phyloP scores from a whole-genome alignment of 148 eudicot species.

The Rhododendron vialii region DNA sequence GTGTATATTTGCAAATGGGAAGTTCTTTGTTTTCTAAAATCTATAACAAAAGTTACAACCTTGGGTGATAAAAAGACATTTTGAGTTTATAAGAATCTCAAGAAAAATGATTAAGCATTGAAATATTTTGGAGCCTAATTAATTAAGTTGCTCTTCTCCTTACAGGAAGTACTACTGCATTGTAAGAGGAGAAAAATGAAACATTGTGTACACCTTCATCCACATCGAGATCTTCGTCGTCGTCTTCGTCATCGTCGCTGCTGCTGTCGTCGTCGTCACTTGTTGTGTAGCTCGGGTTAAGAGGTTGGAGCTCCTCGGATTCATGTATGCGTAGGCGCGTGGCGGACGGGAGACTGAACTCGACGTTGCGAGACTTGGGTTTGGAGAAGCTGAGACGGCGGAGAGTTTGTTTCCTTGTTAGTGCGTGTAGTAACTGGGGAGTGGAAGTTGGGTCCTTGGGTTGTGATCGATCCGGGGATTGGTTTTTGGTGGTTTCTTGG shows the following conservation, averaged over 20 bases:
- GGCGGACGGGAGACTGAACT: slow-evolving; percentile 24
- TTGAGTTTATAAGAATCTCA: too few species aligned
- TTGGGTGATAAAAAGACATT: too few species aligned
- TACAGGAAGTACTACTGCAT: too few species aligned
- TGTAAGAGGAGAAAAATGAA: not conserved
- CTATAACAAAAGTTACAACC: too few species aligned
- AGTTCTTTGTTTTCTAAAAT: too few species aligned
- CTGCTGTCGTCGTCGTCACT: not conserved
- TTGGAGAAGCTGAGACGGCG: slow-evolving; percentile 59
- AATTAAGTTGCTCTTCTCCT: too few species aligned
- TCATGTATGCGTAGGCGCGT: not conserved
- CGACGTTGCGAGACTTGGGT: slow-evolving; percentile 45
- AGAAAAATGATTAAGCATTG: too few species aligned
- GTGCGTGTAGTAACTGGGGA: not conserved
- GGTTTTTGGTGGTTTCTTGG: slow-evolving; percentile 10
- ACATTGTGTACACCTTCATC: not conserved
- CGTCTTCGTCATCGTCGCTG: not conserved
- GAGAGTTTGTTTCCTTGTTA: slow-evolving; percentile 21
- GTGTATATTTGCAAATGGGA: too few species aligned
- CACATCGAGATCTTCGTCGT: slow-evolving; percentile 3
- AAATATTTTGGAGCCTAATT: too few species aligned
- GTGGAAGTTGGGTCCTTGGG: too few species aligned
- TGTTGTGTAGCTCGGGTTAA: slow-evolving; percentile 2
- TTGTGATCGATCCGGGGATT: not conserved
- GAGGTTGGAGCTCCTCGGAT: slow-evolving; percentile 9